Evolutionary conservation across 352 stramenopile genomes (phyloP).

Genomic region (Globisporangium barbulae): DNA sequence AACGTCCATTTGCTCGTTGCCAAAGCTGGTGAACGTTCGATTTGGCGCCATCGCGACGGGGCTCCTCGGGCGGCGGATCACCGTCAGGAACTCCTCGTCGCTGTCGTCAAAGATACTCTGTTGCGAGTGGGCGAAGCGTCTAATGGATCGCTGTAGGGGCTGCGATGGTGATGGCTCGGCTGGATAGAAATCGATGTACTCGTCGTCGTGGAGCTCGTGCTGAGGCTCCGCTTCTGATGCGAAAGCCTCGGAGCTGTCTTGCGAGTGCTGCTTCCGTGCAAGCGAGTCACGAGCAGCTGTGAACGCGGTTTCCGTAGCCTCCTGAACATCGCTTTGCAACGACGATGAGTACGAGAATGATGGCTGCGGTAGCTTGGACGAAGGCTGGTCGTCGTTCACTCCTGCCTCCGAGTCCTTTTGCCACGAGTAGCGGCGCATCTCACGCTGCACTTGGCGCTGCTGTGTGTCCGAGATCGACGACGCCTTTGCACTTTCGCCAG

Average conservation of each 20-base stretch:
- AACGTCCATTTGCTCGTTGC: constrained; percentile 16
- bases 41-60: neutral
- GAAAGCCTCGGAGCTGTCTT: neutral
- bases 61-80: constrained; percentile 12
- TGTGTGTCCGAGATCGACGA: constrained; percentile 8
- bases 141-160: constrained; percentile 11
- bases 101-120: constrained; percentile 18
- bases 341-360: neutral
- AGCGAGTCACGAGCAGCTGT: too few relatives aligned
- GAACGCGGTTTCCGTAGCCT: neutral
- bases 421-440: constrained; percentile 12
- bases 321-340: neutral
- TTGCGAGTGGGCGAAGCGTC: constrained; percentile 1
- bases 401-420: neutral
- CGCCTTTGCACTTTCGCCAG: neutral
- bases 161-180: neutral
- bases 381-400: neutral
- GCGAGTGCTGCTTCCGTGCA: neutral
- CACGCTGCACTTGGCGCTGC: constrained; percentile 8
- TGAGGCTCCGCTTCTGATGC: neutral
- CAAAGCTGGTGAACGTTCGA: constrained; percentile 4
- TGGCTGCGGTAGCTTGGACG: neutral
- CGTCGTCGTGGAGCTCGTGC: neutral
- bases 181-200: neutral
- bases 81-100: constrained; percentile 18